Conservation (phyloP, 2,329 filamentous ascomycete genomes). For the Clathrospora elynae region DNA sequence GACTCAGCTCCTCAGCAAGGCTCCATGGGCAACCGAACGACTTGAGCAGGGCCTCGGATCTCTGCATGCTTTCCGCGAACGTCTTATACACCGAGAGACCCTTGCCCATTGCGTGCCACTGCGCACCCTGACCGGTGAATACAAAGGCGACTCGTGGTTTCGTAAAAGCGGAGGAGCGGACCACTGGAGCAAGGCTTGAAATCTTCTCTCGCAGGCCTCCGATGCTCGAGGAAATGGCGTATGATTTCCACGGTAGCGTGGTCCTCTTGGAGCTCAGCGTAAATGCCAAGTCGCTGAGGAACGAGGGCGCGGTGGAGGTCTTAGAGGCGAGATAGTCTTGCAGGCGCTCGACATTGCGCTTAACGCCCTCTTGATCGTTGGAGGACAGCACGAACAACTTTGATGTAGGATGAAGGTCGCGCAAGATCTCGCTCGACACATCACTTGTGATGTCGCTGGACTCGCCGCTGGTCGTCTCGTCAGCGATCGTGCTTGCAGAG, state of each 20-base stretch:
- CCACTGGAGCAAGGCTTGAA: constrained; percentile 5
- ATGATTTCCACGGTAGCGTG: constrained; percentile 9
- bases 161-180: constrained; percentile 7
- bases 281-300: constrained; percentile 7
- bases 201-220: constrained; percentile 2
- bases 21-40: constrained; percentile 11
- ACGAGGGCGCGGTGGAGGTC: background rate
- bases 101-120: constrained; percentile 42
- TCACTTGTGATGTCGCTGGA: constrained; percentile 7
- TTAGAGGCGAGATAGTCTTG: constrained; percentile 9
- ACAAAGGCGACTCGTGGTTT: constrained; percentile 28
- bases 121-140: constrained; percentile 44
- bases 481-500: constrained; percentile 5
- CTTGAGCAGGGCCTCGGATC: constrained; percentile 10
- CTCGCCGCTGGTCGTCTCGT: constrained; percentile 3
- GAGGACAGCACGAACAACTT: constrained; percentile 7
- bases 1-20: constrained; percentile 7
- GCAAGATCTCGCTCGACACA: constrained; percentile 7
- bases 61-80: constrained; percentile 8
- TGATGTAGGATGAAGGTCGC: constrained; percentile 3
- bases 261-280: constrained; percentile 9
- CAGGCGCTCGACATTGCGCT: constrained; percentile 7
- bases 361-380: constrained; percentile 12
- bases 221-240: constrained; percentile 2
- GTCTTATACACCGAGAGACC: constrained; percentile 1